A percentile compares a stretch with the other conserved stretches of the same genome.
Conservation (phyloP, 1,139 yeast genomes). For the Taphrina wiesneri region DNA sequence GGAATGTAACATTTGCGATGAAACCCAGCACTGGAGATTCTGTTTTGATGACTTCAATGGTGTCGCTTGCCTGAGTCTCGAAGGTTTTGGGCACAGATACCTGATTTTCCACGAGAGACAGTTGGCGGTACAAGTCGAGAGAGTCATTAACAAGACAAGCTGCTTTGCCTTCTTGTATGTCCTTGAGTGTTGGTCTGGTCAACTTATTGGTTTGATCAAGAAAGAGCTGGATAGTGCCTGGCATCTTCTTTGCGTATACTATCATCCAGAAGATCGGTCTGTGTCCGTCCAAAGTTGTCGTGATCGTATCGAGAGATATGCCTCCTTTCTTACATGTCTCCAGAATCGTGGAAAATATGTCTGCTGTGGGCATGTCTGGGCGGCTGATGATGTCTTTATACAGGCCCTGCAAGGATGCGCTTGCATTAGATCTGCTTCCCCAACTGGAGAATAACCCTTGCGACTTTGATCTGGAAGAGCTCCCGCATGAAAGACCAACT, state of each 20-base stretch:
- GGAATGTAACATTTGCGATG: conserved; percentile 3
- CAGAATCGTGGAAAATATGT: conserved; percentile 3
- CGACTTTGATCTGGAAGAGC: background rate
- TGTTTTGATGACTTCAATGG: conserved; percentile 3
- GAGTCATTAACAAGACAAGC: conserved; percentile 21
- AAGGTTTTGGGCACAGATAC: background rate
- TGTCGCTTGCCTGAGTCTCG: background rate
- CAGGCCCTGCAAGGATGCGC: background rate
- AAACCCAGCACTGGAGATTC: conserved; percentile 23
- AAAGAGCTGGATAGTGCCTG: conserved; percentile 8
- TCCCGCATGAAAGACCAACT: background rate
- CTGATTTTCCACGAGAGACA: background rate
- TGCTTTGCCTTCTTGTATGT: conserved; percentile 1
- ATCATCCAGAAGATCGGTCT: conserved; percentile 25
- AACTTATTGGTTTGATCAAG: background rate
- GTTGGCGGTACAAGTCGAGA: background rate
- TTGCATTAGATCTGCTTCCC: conserved; percentile 5
- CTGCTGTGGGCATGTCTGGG: conserved; percentile 1
- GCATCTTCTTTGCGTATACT: conserved; percentile 15
- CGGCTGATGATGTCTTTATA: conserved; percentile 8
- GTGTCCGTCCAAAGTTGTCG: background rate
- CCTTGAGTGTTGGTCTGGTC: background rate
- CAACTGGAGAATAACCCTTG: background rate
- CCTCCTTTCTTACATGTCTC: conserved; percentile 11
- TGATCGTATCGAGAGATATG: background rate